Evolutionary conservation across 192 early-diverging fungal species (phyloP), one percentile per base, ranked within the genome.

Genomic region (Coemansia sp.): DNA sequence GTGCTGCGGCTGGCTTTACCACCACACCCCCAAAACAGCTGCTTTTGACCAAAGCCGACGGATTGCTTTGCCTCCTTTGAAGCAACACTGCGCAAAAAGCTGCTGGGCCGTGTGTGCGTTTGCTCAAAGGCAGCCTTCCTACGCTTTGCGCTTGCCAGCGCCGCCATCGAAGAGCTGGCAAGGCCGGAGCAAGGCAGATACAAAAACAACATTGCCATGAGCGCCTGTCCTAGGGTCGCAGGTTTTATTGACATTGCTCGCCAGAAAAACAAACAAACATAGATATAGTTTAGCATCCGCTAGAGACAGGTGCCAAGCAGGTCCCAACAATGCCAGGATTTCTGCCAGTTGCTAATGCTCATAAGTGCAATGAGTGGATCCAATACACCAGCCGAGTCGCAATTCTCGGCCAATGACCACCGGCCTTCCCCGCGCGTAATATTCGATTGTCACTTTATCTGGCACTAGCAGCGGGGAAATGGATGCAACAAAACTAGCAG

Each of bases 401-500:
- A 2, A 10, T 29, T 31, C 15, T 25, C 32, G 7, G 32, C 32
- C 32, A 35, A 35, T n/a, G n/a, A n/a, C 32, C 2, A 35, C 7
- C 7, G 32, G 32, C 32, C 7, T 7, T 5, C 32, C 32, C 7
- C 32, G 7, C 32, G 7, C 3, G 2, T 2, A 17, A 14, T 11
- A 1, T 4, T 29, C 7, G 15, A 1, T 25, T n/a, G 5, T 31
- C 2, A 6, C 29, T n/a, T n/a, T 53, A 32, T 29, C 12, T 14
- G 5, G 1, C 11, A 15, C 29, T 15, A 31, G 6, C 15, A 32
- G 15, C 14, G 15, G 35, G 10, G 54, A 2, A 20, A 38, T 38
- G 56, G 56, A 58, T 22, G 35, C 35, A 38, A 37, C 56, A 19
- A 58, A 42, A 15, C 64, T 46, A 14, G 19, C 57, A 36, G 46